A percentile compares a stretch with the other conserved stretches of the same genome.
phyloP scores from a whole-genome alignment of 192 early-diverging fungal species.

The Backusella sp. region DNA sequence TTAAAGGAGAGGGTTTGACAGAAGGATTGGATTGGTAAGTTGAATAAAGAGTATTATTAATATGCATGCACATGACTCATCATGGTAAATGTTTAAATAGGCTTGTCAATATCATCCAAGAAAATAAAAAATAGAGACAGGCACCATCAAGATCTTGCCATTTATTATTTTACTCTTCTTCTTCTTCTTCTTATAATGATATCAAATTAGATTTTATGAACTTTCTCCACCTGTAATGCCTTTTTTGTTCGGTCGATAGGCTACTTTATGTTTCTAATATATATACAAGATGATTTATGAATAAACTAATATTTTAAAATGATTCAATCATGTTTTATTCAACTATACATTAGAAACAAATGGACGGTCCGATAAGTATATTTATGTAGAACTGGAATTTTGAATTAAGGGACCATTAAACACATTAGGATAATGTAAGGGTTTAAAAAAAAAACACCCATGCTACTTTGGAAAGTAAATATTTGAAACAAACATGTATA shows the following conservation, averaged over 20 bases:
- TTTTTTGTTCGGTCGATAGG: too few species aligned
- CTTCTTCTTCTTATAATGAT: background rate
- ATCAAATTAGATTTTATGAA: background rate
- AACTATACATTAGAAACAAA: background rate
- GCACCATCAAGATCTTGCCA: background rate
- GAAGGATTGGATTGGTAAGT: constrained; percentile 92
- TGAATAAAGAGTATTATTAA: constrained; percentile 5
- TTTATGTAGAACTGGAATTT: background rate
- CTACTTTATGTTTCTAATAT: too few species aligned
- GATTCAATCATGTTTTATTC: too few species aligned
- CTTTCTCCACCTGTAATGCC: too few species aligned
- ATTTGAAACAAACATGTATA: too few species aligned
- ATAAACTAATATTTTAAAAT: constrained; percentile 2
- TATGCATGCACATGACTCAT: background rate
- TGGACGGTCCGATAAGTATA: background rate
- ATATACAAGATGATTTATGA: background rate
- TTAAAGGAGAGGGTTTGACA: constrained; percentile 91
- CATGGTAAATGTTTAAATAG: constrained; percentile 13
- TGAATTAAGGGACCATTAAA: background rate
- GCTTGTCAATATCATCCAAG: constrained; percentile 49
- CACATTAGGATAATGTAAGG: background rate
- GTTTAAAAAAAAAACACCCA: background rate
- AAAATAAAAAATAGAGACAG: constrained; percentile 33
- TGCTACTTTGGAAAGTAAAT: background rate
- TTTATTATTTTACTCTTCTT: background rate